Base-by-base conservation (phyloP, 2,329 filamentous ascomycete species). In the Zymoseptoria brevis region DNA sequence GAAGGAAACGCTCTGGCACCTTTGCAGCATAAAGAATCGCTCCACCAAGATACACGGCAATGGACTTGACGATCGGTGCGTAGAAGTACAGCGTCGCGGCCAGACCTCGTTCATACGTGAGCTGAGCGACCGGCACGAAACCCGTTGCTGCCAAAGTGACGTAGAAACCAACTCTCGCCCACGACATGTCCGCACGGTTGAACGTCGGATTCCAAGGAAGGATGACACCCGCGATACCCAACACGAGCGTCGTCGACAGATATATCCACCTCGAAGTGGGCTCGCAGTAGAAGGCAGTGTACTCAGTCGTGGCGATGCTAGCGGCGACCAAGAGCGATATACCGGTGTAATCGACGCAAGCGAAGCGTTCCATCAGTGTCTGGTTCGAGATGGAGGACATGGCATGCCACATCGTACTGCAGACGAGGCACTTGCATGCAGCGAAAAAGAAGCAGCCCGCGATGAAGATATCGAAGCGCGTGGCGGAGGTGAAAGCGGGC, bases 211-310 rank as follows among this genome's bases (percentile, higher is more conserved):
- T 90, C 94, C 94, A 99, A 1, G 94, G 93, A 45, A 99, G 81
- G 63, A 96, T 89, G 64, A 95, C 90, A 58, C 94, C 94, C 48
- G 87, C 89, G 58, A 95, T 77, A 53, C 94, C 94, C 24, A 99
- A 83, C 13, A 87, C 73, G 59, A 89, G 87, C 2, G 94, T 97
- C 54, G 89, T 79, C 50, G 82, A 75, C 79, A 99, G 94, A 76
- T 97, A 99, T 11, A 83, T 80, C 83, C 88, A 94, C 57, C 92
- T 87, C 66, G 88, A 92, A 53, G 88, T 69, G 2, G 94, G 92
- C 70, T 99, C 94, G 77, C 94, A 96, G 79, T 99, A 99, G 75
- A 99, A 99, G 22, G 93, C 94, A 0, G 94, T 96, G 77, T 97
- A 99, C 74, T 99, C 94, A 41, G 91, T 96, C 1, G 94, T 96